Evolutionary conservation across 805 yeast species (phyloP).

Genomic region (Yarrowia porcina): DNA sequence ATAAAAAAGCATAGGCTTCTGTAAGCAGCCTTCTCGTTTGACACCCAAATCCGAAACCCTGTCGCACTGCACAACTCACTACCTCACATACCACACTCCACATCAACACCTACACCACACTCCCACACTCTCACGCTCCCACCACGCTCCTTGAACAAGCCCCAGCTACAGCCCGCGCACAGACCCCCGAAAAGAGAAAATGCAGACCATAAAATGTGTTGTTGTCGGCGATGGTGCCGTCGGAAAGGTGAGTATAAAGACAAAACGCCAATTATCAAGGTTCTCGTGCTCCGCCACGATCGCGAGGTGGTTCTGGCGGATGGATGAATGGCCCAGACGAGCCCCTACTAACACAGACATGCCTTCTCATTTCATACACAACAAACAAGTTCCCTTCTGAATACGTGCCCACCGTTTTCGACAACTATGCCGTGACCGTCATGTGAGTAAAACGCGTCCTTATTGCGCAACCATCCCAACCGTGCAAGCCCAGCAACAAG

Average conservation of each 20-base stretch:
- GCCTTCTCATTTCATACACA: constrained; percentile 91
- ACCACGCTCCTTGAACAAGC: constrained; percentile 10
- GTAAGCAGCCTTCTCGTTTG: constrained; percentile 22
- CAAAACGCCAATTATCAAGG: constrained; percentile 10
- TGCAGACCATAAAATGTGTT: constrained; percentile 70
- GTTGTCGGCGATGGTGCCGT: constrained; percentile 99
- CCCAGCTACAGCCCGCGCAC: background rate
- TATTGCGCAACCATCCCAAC: background rate
- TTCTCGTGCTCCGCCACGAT: constrained; percentile 4
- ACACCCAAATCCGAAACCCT: constrained; percentile 25
- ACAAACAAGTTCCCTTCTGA: constrained; percentile 97
- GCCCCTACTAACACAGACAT: constrained; percentile 48
- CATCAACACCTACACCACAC: background rate
- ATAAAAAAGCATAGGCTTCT: constrained; percentile 7
- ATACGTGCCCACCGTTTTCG: constrained; percentile 98
- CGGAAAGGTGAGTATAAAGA: constrained; percentile 57
- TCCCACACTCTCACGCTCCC: background rate
- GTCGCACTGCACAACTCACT: constrained; percentile 12
- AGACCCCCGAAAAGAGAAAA: constrained; percentile 23
- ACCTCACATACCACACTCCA: constrained; percentile 13
- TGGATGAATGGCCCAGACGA: background rate
- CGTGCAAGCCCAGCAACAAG: background rate
- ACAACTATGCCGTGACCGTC: constrained; percentile 52
- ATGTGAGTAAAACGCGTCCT: constrained; percentile 31
- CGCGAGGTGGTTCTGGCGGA: background rate